Percentiles rank a stretch among this genome's conserved stretches.
phyloP scores from a whole-genome alignment of 192 early-diverging fungal genomes.

The Chytriomyces hyalinus region DNA sequence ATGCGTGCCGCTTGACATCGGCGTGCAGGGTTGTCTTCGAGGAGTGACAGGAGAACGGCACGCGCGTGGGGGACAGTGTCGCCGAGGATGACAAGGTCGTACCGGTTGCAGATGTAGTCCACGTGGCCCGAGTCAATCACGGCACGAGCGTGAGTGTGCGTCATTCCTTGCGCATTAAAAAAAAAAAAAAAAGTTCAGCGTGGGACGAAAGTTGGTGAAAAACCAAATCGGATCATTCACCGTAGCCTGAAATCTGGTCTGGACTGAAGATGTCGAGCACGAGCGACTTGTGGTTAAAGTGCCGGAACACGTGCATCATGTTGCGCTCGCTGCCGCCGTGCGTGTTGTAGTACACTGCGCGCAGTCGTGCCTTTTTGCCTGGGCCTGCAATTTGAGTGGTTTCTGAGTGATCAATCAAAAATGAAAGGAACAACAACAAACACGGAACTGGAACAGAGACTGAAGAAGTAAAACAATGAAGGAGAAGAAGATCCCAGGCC shows the following conservation, averaged over 20 bases:
- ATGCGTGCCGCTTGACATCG: not conserved
- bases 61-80: slow-evolving; percentile 28
- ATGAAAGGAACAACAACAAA: not conserved
- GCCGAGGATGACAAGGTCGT: slow-evolving; percentile 14
- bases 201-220: no score
- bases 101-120: not conserved
- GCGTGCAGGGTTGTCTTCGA: not conserved
- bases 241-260: slow-evolving; percentile 13
- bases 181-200: no score
- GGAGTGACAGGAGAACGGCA: not conserved
- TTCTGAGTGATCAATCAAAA: not conserved
- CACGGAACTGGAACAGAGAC: not conserved
- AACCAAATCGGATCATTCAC: not conserved
- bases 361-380: not conserved
- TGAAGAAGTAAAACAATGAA: not conserved
- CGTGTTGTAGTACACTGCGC: slow-evolving; percentile 25
- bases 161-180: not conserved
- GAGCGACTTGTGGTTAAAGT: not conserved
- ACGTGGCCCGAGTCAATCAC: slow-evolving; percentile 23
- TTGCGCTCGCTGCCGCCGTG: slow-evolving; percentile 13
- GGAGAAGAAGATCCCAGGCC: not conserved
- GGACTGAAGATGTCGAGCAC: slow-evolving; percentile 15
- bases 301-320: not conserved
- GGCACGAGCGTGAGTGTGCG: not conserved
- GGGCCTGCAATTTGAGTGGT: not conserved